phyloP scores from a whole-genome alignment of 139 green algal species.

The Asterochloris erici region DNA sequence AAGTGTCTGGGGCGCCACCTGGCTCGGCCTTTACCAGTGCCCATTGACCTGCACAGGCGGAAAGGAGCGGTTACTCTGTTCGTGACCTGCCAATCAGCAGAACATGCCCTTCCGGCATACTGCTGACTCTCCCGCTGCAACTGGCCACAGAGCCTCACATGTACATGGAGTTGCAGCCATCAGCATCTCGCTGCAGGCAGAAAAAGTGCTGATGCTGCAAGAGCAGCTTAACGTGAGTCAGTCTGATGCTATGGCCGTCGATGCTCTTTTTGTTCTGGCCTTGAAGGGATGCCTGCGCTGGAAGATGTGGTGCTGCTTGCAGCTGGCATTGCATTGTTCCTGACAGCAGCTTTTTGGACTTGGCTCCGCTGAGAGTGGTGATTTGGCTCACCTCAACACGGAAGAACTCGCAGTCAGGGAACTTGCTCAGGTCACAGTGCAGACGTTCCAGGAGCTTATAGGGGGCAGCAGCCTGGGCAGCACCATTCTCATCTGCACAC shows the following conservation, averaged over 20 bases:
- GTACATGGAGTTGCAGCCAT: too few relatives aligned
- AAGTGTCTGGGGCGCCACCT: too few relatives aligned
- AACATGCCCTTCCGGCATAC: too few relatives aligned
- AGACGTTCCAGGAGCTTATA: slow-evolving; percentile 8
- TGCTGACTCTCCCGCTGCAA: too few relatives aligned
- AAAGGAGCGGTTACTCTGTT: too few relatives aligned
- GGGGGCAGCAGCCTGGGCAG: neutral
- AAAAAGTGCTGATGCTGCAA: too few relatives aligned
- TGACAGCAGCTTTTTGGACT: neutral
- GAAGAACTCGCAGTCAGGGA: slow-evolving; percentile 75
- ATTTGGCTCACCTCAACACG: slow-evolving; percentile 52
- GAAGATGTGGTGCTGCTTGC: neutral
- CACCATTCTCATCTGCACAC: neutral
- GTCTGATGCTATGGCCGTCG: neutral
- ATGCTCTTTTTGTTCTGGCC: neutral
- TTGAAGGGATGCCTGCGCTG: neutral
- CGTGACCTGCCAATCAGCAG: too few relatives aligned
- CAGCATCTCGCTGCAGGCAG: too few relatives aligned
- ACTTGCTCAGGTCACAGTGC: slow-evolving; percentile 50
- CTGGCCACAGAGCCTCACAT: too few relatives aligned
- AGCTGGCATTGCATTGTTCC: neutral
- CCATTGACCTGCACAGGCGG: too few relatives aligned
- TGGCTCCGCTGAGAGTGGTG: neutral
- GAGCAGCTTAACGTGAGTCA: neutral
- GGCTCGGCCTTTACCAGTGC: too few relatives aligned